phyloP scores from a whole-genome alignment of 371 early-diverging fungal genomes.

The Actinomortierella ambigua region DNA sequence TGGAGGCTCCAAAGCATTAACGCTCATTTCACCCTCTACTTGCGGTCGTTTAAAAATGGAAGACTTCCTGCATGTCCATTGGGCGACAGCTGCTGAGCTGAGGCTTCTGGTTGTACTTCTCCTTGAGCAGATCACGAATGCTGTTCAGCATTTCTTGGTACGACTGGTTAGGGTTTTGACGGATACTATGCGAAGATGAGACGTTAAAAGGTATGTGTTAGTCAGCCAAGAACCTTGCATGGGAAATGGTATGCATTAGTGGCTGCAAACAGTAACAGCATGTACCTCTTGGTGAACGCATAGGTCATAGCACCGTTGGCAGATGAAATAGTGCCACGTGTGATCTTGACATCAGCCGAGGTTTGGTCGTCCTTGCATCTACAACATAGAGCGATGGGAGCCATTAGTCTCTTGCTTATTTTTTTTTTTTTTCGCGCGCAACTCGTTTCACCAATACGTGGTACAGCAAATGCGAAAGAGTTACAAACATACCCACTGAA shows the following conservation, averaged over 20 bases:
- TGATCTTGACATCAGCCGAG: slow-evolving; percentile 41
- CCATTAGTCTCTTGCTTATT: neutral
- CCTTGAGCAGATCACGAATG: slow-evolving; percentile 57
- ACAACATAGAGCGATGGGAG: neutral
- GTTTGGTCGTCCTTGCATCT: slow-evolving; percentile 45
- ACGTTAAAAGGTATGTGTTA: neutral
- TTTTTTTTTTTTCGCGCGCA: neutral
- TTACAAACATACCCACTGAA: slow-evolving; percentile 72
- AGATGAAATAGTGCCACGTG: slow-evolving; percentile 22
- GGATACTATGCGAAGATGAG: slow-evolving; percentile 11
- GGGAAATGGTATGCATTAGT: too few species aligned
- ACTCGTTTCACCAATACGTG: neutral
- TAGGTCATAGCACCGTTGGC: slow-evolving; percentile 47
- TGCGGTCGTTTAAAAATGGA: slow-evolving; percentile 45
- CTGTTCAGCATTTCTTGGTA: slow-evolving; percentile 65
- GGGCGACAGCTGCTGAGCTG: slow-evolving; percentile 68
- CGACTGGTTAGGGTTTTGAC: slow-evolving; percentile 54
- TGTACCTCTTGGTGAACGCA: slow-evolving; percentile 40
- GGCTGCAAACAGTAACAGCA: neutral
- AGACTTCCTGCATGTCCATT: slow-evolving; percentile 59
- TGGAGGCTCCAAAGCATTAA: too few species aligned
- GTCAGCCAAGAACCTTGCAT: neutral
- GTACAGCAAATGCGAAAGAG: neutral
- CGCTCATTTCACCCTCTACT: too few species aligned
- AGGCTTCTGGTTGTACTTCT: slow-evolving; percentile 71